A percentile compares a stretch with the other conserved stretches of the same genome.
Conservation (phyloP, 2,329 filamentous ascomycete genomes). For the Podosphaera xanthii region DNA sequence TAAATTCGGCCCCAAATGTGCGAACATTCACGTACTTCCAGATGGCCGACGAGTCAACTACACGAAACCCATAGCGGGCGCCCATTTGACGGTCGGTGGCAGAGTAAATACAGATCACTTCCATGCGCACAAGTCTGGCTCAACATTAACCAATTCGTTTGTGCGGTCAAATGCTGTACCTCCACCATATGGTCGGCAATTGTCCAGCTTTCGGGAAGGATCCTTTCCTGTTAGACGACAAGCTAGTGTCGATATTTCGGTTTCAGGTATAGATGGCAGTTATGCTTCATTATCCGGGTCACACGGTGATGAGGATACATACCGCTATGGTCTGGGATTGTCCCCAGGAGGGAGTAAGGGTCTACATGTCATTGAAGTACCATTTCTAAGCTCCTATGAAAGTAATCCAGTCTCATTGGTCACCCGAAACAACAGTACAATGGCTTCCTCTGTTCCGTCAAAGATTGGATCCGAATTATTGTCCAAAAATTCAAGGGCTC, state of each 20-base stretch:
- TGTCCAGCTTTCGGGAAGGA: conserved; percentile 29
- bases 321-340: conserved; percentile 44
- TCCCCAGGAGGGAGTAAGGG: conserved; percentile 51
- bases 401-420: conserved; percentile 87
- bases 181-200: conserved; percentile 17
- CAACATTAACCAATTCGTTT: conserved; percentile 53
- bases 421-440: conserved; percentile 61
- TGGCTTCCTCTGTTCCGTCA: conserved; percentile 78
- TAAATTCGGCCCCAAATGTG: conserved; percentile 96
- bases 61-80: conserved; percentile 25
- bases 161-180: conserved; percentile 33
- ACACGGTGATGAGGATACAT: conserved; percentile 38
- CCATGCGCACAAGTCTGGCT: conserved; percentile 43
- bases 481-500: conserved; percentile 45
- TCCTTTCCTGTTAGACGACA: conserved; percentile 22
- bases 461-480: conserved; percentile 80
- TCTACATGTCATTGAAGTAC: conserved; percentile 80
- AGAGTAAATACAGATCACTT: conserved; percentile 45
- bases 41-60: conserved; percentile 84
- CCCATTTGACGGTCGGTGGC: conserved; percentile 36
- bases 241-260: conserved; percentile 27
- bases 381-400: conserved; percentile 83
- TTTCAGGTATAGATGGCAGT: conserved; percentile 31
- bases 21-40: conserved; percentile 83
- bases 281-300: conserved; percentile 27